Evolutionary conservation across 208 protist genomes (phyloP), one percentile per base, ranked within the genome.

Genomic region (Wallacemonas rigidus): DNA sequence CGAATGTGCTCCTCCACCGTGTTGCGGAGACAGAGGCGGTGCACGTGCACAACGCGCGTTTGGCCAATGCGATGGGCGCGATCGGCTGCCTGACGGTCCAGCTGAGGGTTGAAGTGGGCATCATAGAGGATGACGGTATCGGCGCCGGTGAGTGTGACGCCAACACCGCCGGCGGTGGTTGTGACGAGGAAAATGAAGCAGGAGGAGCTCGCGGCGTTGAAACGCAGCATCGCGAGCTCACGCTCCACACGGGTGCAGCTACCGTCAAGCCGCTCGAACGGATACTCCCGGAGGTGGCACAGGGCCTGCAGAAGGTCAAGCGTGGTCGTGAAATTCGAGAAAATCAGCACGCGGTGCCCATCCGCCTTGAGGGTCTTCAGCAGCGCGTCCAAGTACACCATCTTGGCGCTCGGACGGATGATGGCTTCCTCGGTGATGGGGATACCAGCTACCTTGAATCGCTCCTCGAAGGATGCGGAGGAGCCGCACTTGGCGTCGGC

Each of bases 81-180:
- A 43, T 98, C 97, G 38, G 95, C 87, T 9, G 98, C 98, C 84
- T 99, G 98, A 11, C 98, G 83, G 79, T 99, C 98, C 45, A 98
- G 90, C 74, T 99, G 97, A 14, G 98, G 98, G 79, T 99, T 99
- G 92, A 97, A 99, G 78, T 99, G 97, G 2, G 85, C 79, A 75
- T 99, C 98, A 82, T 95, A 99, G 47, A 99, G 89, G 65, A 99
- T 96, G 26, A 99, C 98, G 35, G 94, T 98, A 81, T 98, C 95
- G 6, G 97, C 88, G 3, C 92, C 98, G 1, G 97, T 98, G 3
- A 99, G 86, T 44, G 99, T 99, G 65, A 99, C 97, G 56, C 99
- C 99, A 4, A 99, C 91, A 38, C 99, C 99, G 63, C 99, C 99
- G 6, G 99, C 97, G 14, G 97, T 94, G 9, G 98, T 99, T 17